phyloP scores from a whole-genome alignment of 108 stramenopile genomes.

The Cyclotella sp. region DNA sequence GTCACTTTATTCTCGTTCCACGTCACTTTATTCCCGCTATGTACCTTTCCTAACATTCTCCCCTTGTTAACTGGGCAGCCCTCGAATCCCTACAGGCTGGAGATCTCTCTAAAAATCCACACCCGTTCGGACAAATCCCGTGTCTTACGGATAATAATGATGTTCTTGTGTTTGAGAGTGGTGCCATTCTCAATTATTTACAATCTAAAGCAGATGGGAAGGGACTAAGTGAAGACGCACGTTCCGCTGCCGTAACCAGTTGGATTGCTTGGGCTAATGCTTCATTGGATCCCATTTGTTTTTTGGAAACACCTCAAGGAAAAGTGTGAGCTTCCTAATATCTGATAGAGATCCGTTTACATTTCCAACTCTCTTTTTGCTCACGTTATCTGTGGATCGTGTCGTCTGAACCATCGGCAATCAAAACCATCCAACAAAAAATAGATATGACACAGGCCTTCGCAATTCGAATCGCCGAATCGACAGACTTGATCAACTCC shows the following conservation, averaged over 20 bases:
- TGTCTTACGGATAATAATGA: conserved; percentile 70
- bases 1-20: too few relatives aligned
- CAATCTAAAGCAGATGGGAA: conserved; percentile 49
- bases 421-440: background rate
- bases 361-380: too few relatives aligned
- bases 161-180: conserved; percentile 87
- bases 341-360: background rate
- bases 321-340: conserved; percentile 64
- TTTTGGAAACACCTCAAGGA: conserved; percentile 84
- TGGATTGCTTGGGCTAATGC: conserved; percentile 94
- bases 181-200: conserved; percentile 86
- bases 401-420: background rate
- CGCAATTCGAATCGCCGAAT: conserved; percentile 73
- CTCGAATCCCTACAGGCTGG: conserved; percentile 54
- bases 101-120: conserved; percentile 74
- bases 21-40: too few relatives aligned
- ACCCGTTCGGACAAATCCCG: conserved; percentile 91
- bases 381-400: background rate
- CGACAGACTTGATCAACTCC: conserved; percentile 67
- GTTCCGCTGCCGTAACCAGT: conserved; percentile 51
- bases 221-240: conserved; percentile 29
- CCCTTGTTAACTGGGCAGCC: conserved; percentile 89
- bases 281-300: conserved; percentile 87
- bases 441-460: conserved; percentile 75
- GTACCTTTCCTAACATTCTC: conserved; percentile 75